Evolutionary conservation across 2,329 filamentous ascomycete genomes (phyloP).

Genomic region (Thermoascus crustaceus): DNA sequence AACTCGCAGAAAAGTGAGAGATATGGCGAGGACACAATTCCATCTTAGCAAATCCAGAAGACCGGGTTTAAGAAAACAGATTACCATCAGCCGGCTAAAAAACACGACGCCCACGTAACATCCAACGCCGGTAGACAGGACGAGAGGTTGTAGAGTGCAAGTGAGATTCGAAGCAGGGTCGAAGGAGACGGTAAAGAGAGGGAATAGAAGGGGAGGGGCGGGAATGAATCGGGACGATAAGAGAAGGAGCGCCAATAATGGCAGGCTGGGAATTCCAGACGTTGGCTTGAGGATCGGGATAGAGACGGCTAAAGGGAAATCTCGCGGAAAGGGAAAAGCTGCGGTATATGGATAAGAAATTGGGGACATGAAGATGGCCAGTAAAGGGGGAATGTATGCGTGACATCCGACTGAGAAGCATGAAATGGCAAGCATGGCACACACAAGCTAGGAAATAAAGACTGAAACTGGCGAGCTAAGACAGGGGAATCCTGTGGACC

Average conservation of each 20-base stretch:
- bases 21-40: neutral
- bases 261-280: neutral
- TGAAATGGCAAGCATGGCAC: constrained; percentile 1
- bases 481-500: neutral
- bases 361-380: neutral
- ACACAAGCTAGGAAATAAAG: neutral
- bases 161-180: constrained; percentile 14
- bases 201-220: constrained; percentile 1
- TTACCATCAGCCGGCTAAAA: constrained; percentile 24
- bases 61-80: constrained; percentile 11
- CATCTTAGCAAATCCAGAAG: constrained; percentile 2
- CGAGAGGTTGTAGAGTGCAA: constrained; percentile 10
- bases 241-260: constrained; percentile 7
- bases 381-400: constrained; percentile 1
- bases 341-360: constrained; percentile 1
- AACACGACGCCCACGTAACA: constrained; percentile 31
- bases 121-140: constrained; percentile 32
- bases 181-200: constrained; percentile 13
- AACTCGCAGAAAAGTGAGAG: neutral
- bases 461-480: neutral
- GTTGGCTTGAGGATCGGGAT: neutral
- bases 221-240: no score
- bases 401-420: constrained; percentile 1
- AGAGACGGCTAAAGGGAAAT: constrained; percentile 3
- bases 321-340: neutral